Percentiles rank a stretch among this genome's conserved stretches.
These are phyloP conservation scores for Andrographis paniculata DNA, from an alignment of 305 asterid genomes.

Conservation along the genomic window DNA sequence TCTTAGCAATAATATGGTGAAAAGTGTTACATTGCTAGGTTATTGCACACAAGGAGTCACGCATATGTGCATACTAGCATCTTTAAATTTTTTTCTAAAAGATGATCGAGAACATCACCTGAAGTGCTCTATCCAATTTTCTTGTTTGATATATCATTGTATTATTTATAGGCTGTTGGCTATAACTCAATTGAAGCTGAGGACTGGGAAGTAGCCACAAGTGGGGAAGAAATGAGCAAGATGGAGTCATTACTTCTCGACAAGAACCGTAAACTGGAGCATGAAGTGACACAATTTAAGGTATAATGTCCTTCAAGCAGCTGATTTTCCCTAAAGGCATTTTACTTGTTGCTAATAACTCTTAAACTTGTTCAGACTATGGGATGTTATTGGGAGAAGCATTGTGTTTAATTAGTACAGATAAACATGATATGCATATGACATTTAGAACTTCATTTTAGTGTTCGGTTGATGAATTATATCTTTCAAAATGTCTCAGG, in stretches of 20 bases:
- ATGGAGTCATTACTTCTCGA: conserved; percentile 93
- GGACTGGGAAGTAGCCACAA: conserved; percentile 99
- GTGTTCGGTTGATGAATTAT: not conserved
- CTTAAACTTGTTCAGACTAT: conserved; percentile 3
- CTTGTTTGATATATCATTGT: conserved; percentile 11
- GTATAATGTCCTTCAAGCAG: conserved; percentile 29
- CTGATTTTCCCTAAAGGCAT: conserved; percentile 9
- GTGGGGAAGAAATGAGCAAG: conserved; percentile 98
- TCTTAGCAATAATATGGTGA: no score
- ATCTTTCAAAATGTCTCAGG: conserved; percentile 29
- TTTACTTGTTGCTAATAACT: conserved; percentile 9
- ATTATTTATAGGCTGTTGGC: conserved; percentile 82
- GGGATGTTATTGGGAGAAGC: conserved; percentile 13
- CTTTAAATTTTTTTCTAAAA: not conserved
- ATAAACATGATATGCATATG: no score
- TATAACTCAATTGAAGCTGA: conserved; percentile 99
- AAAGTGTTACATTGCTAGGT: not conserved
- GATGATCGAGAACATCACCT: conserved; percentile 8
- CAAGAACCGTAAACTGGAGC: conserved; percentile 98
- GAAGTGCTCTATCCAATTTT: conserved; percentile 3
- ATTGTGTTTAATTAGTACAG: no score
- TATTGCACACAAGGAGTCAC: not conserved
- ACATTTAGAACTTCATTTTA: no score
- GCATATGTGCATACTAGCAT: not conserved
- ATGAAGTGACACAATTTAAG: conserved; percentile 89